Evolutionary conservation across 1,284 basidiomycete genomes (phyloP), one percentile per base, ranked within the genome.

Genomic region (Jaminaea rosea): DNA sequence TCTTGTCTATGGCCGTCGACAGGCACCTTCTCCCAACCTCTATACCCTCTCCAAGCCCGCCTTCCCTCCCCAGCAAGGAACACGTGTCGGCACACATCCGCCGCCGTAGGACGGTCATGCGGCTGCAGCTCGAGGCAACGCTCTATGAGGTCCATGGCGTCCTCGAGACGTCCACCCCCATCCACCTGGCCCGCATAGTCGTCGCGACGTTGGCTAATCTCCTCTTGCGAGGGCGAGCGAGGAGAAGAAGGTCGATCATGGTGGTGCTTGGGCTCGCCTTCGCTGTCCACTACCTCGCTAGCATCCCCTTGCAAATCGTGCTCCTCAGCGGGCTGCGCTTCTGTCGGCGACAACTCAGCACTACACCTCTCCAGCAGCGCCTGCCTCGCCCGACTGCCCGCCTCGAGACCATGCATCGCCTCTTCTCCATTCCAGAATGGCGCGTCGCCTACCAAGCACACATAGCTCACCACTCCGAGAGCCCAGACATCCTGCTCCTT

Each of bases 401-500:
- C 52, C 17, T 56, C 52, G 17, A 75, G 49, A 2, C 73, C 74
- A 31, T 57, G 46, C 24, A 63, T 57, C 11, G 69, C 60, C 49
- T 73, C 59, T 24, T 69, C 60, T 47, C 71, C 69, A 55, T 72
- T 88, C 86, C 73, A 84, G 79, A 73, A 69, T 0, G 92, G 91
- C 65, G 89, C 94, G 77, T 96, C 90, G 19, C 93, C 93, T 23
- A 91, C 86, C 13, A 98, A 81, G 52, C 98, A 82, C 50, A 98
- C 94, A 73, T 92, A 98, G 10, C 85, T 88, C 15, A 98, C 88
- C 10, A 97, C 91, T n/a, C 93, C 93, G 53, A 94, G 86, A 0
- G 93, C 93, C 93, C 93, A 98, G 0, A 98, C 85, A 65, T 98
- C 93, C 76, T 97, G 92, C 72, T 93, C 90, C 74, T 92, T 93